Evolutionary conservation across 176 grass and related monocot genomes (phyloP), one percentile per base, ranked within the genome.

Genomic region (Cocos nucifera): DNA sequence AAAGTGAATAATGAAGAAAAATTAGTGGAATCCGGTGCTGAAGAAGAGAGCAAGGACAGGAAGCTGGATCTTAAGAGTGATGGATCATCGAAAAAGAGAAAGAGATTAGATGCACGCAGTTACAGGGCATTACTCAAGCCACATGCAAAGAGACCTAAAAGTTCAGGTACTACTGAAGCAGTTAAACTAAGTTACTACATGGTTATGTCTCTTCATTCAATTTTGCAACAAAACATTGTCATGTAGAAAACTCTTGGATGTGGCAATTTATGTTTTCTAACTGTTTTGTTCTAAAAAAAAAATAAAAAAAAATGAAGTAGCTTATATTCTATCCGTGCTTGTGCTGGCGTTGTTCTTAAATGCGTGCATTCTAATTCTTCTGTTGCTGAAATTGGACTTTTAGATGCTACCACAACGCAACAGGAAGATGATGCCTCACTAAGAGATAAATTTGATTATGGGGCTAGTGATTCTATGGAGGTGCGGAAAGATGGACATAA

Each of bases 61-160:
- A 65, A 65, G 15, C 49, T 22, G 22, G 15, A 51, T 51, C 9
- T 6, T 15, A 51, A 17, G 16, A 26, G 29, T 27, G 17, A 44
- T 51, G 48, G 16, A 4, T 8, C 19, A 16, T 22, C 2, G 2
- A 65, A 65, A 65, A 65, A 65, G 49, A 65, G 22, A 52, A 65
- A 65, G 62, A 24, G 2, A 19, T 17, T 23, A 49, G 32, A 24
- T 25, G 62, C 62, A 1, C 35, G 62, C 22, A 26, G 21, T 22
- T 65, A 51, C 15, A 65, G 62, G 51, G 48, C 21, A 25, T n/a
- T 22, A 22, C 49, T 63, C 19, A 35, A 30, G n/a, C 30, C 9
- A 65, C 4, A 19, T 6, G 48, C 6, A 49, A 65, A 65, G 49
- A 65, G 50, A 65, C 21, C 22, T 51, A 65, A 51, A 65, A 65